A percentile compares a stretch with the other conserved stretches of the same genome.
phyloP scores from a whole-genome alignment of 805 yeast species.

The Wickerhamiella australiensis region DNA sequence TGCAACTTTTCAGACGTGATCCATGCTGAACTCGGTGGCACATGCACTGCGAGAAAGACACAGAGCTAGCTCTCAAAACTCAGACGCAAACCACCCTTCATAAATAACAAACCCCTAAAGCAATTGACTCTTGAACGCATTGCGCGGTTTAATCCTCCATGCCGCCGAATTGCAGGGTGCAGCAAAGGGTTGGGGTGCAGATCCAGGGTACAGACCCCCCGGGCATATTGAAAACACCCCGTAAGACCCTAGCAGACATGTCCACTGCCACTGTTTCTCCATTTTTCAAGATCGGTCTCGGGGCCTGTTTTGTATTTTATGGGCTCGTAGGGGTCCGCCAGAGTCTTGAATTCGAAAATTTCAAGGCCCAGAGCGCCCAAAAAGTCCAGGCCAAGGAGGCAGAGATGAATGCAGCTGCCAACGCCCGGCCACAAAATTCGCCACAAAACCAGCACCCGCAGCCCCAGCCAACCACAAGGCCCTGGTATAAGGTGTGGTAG shows the following conservation, averaged over 20 bases:
- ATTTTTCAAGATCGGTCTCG: constrained; percentile 16
- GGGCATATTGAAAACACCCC: neutral
- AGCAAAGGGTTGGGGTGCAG: too few relatives aligned
- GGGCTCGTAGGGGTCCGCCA: constrained; percentile 20
- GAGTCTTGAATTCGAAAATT: constrained; percentile 14
- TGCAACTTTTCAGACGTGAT: too few relatives aligned
- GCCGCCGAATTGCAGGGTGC: too few relatives aligned
- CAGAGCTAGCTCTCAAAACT: too few relatives aligned
- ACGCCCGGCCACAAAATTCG: neutral
- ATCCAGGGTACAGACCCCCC: too few relatives aligned
- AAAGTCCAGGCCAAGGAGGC: constrained; percentile 13
- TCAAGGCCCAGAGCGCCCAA: constrained; percentile 1
- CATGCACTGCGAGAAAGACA: too few relatives aligned
- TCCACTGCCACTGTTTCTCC: constrained; percentile 3
- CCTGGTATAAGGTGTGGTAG: constrained; percentile 9
- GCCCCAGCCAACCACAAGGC: neutral
- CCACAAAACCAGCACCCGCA: neutral
- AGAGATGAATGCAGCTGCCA: constrained; percentile 12
- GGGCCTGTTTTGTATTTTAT: constrained; percentile 20
- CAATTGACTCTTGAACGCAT: too few relatives aligned
- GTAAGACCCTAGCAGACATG: neutral
- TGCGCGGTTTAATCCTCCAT: too few relatives aligned
- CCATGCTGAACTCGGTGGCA: too few relatives aligned
- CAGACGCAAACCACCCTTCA: too few relatives aligned
- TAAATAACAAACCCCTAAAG: too few relatives aligned